Evolutionary conservation across 2,329 filamentous ascomycete genomes (phyloP).

Genomic region (Alternaria sp.): DNA sequence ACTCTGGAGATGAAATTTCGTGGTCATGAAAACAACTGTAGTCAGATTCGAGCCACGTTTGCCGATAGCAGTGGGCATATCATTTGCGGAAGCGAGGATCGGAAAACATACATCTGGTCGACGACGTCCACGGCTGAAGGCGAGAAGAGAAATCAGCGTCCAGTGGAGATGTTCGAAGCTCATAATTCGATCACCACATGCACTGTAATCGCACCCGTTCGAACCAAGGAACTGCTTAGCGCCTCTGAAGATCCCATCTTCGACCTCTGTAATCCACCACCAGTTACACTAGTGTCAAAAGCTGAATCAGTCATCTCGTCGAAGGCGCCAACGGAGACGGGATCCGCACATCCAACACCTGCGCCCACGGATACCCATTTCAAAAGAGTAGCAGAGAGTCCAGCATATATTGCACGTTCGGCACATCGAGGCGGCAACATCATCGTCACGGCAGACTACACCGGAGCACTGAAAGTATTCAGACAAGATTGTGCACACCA

Average conservation of each 20-base stretch:
- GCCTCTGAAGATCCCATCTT: conserved; percentile 91
- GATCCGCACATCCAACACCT: conserved; percentile 44
- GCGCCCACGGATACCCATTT: conserved; percentile 49
- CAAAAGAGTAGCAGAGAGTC: conserved; percentile 67
- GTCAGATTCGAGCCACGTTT: conserved; percentile 88
- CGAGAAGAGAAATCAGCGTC: conserved; percentile 78
- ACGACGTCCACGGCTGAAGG: conserved; percentile 66
- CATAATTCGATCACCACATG: conserved; percentile 88
- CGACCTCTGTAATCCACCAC: conserved; percentile 93
- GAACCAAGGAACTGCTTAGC: conserved; percentile 78
- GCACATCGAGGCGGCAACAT: conserved; percentile 85
- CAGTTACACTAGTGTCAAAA: conserved; percentile 79
- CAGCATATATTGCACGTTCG: conserved; percentile 78
- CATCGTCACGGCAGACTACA: conserved; percentile 87
- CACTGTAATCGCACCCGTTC: conserved; percentile 83
- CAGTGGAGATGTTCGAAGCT: conserved; percentile 89
- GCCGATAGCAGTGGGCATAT: conserved; percentile 87
- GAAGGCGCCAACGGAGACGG: conserved; percentile 56
- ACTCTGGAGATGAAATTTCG: conserved; percentile 87
- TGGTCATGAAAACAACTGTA: conserved; percentile 87
- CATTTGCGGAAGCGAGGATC: conserved; percentile 92
- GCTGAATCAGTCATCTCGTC: conserved; percentile 68
- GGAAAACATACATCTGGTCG: conserved; percentile 90
- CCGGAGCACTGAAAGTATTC: conserved; percentile 91
- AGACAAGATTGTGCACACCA: conserved; percentile 88